Conservation (phyloP, 164 flowering plant genomes). For the Aristolochia californica region DNA sequence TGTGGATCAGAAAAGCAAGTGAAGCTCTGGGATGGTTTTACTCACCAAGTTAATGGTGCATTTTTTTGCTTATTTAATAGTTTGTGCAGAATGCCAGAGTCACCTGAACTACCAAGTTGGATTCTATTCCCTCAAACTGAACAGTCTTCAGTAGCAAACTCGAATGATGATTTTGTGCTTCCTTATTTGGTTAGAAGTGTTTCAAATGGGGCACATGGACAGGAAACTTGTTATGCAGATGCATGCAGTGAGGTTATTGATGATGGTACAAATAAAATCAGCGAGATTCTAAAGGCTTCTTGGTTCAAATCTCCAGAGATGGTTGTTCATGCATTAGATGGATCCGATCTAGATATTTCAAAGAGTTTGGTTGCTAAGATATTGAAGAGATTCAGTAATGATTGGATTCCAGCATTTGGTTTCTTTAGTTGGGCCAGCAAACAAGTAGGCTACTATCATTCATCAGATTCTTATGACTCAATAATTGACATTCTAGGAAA, state of each 20-base stretch:
- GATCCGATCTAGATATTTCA: constrained; percentile 17
- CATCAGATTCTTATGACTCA: constrained; percentile 24
- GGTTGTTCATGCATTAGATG: constrained; percentile 31
- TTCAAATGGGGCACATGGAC: constrained; percentile 22
- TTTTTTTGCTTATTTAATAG: constrained; percentile 6
- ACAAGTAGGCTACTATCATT: constrained; percentile 28
- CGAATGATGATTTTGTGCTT: constrained; percentile 40
- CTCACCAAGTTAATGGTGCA: constrained; percentile 1
- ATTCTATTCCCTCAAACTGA: constrained; percentile 19
- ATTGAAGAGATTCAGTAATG: constrained; percentile 41
- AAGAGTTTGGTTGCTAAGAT: constrained; percentile 29
- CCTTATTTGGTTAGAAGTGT: constrained; percentile 15
- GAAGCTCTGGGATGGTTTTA: background rate
- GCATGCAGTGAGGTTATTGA: constrained; percentile 5
- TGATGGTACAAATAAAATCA: constrained; percentile 25
- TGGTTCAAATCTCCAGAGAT: constrained; percentile 19
- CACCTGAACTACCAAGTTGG: constrained; percentile 57
- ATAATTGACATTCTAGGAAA: constrained; percentile 64
- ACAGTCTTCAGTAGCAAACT: constrained; percentile 6
- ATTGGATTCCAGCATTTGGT: constrained; percentile 50
- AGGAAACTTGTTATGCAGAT: background rate
- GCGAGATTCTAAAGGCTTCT: constrained; percentile 22
- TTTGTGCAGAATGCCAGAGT: constrained; percentile 27
- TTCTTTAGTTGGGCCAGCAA: constrained; percentile 48
- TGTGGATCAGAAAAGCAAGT: no score